Base-by-base conservation (phyloP, 768 basidiomycete genomes). In the Mrakia blollopis region DNA sequence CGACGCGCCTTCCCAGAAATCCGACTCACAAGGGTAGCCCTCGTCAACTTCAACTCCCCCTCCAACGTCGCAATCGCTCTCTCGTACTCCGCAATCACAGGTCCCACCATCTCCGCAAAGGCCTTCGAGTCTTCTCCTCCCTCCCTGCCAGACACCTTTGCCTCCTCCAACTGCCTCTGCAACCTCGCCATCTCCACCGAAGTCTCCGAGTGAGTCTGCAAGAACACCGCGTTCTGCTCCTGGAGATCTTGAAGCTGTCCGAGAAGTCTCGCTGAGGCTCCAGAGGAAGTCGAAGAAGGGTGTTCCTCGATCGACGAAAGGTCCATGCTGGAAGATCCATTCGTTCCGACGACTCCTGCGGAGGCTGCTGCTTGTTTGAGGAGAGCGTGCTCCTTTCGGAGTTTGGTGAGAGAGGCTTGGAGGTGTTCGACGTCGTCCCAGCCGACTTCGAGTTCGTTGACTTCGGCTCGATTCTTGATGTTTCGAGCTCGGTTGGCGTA, bases 371-470 rank as follows among this genome's bases (percentile, higher is more conserved):
- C 89, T 52, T 91, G 90, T 84, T 92, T 95, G 81, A 96, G 82
- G 9, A 83, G 82, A 81, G 93, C 93, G 77, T 98, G 83, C 80
- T 99, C 96, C 83, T 90, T 93, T 68, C 97, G 88, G 69, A 99
- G 85, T 78, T 93, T 90, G 41, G 89, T 86, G 60, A 99, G 89
- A 70, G 91, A 92, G 73, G 88, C 88, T 84, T 98, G 97, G 62
- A 99, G 85, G 63, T 97, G 96, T 82, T 98, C 95, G 3, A 98
- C 86, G 82, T 99, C 97, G 79, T 98, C 96, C 97, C 97, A 99
- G 16, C 97, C 97, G 73, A 94, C 93, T 85, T 99, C 97, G 81
- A 90, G 91, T 84, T 96, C 93, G 81, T 94, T 96, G 72, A 96
- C 87, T 47, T 91, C 89, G 3, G 92, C 95, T 63, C 90, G 88